Evolutionary conservation across 306 rosid species (phyloP).

Genomic region (Mucuna pruriens): DNA sequence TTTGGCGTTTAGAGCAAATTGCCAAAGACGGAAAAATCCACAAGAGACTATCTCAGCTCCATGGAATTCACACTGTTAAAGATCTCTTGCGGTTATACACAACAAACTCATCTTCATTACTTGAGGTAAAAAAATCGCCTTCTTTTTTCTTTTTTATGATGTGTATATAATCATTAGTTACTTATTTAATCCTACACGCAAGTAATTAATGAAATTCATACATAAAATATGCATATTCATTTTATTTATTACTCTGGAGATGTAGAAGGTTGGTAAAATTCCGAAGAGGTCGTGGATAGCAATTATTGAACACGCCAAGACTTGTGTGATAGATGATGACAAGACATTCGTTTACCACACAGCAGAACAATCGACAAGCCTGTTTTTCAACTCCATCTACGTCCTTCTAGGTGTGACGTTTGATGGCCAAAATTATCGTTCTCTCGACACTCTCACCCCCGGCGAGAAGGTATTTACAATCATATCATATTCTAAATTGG

Average conservation of each 20-base stretch:
- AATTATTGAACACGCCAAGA: constrained; percentile 53
- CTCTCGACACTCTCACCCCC: neutral
- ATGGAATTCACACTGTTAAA: constrained; percentile 3
- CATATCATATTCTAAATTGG: neutral
- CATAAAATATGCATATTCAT: neutral
- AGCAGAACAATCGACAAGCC: constrained; percentile 4
- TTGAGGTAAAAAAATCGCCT: neutral
- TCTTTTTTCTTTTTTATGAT: neutral
- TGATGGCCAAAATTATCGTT: neutral
- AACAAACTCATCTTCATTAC: neutral
- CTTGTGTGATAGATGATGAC: constrained; percentile 39
- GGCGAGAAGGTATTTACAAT: neutral
- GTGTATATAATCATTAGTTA: neutral
- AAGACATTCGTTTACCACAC: constrained; percentile 4
- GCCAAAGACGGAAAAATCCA: neutral
- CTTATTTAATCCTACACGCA: neutral
- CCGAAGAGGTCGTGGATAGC: constrained; percentile 39
- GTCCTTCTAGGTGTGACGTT: constrained; percentile 15
- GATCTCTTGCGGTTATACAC: constrained; percentile 24
- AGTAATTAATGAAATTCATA: neutral
- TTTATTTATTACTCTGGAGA: constrained; percentile 14
- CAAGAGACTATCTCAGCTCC: neutral
- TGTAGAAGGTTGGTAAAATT: constrained; percentile 51
- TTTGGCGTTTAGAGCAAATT: constrained; percentile 21
- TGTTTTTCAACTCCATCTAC: constrained; percentile 26